Evolutionary conservation across 176 grass and related monocot species (phyloP), one percentile per base, ranked within the genome.

Genomic region (Puccinellia tenuiflora): DNA sequence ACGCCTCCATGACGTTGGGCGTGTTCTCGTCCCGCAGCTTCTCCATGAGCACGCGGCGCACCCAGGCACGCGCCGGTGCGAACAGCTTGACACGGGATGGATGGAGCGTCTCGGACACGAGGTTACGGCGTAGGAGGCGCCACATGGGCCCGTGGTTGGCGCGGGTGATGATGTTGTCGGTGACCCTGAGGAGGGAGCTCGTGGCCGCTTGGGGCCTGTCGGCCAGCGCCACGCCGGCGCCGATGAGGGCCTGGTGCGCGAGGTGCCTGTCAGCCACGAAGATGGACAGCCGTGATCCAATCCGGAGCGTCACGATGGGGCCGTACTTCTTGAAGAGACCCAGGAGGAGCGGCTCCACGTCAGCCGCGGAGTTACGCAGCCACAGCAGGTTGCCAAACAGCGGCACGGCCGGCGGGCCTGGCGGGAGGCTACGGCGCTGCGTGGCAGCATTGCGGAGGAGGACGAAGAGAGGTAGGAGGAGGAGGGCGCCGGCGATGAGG

Each of bases 1-100:
- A 77, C 29, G 60, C 63, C 50, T 90, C 84, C 43, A 84, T 28
- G 22, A 87, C 84, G 11, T 65, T 31, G 16, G 61, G 61, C 7
- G 61, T 34, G 1, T 65, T 30, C 61, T 65, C 30, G 3, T 65
- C 61, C 16, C 61, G 61, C 29, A 65, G 30, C 61, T 65, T 65
- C 7, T 65, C 61, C 61, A 65, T 65, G 61, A 65, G 61, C 61
- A 65, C 61, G 30, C 30, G 30, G 61, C 61, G 61, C 30, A 65
- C 61, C 61, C 61, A 65, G 28, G 61, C 61, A 15, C 60, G 60
- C 14, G 60, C 60, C 28, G 60, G 28, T 15, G 61, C 29, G 61
- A 65, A 65, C 29, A 65, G 30, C 61, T 9, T 65, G 30, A 65
- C 61, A 7, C 61, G 61, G 61, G 26, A 33, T 3, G 61, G 61